phyloP scores from a whole-genome alignment of 768 basidiomycete species.

The Roridomyces roridus region DNA sequence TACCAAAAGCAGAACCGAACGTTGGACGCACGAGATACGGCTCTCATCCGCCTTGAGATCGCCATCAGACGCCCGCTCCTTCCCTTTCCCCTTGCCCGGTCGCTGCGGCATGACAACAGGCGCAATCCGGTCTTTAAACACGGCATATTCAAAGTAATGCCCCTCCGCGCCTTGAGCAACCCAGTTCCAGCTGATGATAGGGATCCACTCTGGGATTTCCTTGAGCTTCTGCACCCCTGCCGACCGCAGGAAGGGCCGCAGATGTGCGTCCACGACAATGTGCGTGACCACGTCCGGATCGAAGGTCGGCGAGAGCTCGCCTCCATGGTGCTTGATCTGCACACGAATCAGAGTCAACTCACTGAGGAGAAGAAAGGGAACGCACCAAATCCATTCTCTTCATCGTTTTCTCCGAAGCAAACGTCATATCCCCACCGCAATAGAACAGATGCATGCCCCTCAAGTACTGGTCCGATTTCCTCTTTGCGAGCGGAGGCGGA shows the following conservation, averaged over 20 bases:
- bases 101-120: constrained; percentile 16
- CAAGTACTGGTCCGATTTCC: constrained; percentile 44
- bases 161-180: constrained; percentile 42
- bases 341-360: not conserved
- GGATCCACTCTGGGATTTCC: constrained; percentile 70
- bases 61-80: constrained; percentile 9
- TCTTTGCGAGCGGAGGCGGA: constrained; percentile 18
- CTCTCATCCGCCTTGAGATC: constrained; percentile 41
- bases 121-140: constrained; percentile 50
- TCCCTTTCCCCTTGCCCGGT: constrained; percentile 36
- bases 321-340: constrained; percentile 72
- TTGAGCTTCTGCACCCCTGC: constrained; percentile 55
- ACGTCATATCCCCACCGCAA: constrained; percentile 60
- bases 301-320: constrained; percentile 61
- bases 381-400: constrained; percentile 68
- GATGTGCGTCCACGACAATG: constrained; percentile 58
- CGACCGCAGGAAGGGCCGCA: constrained; percentile 36
- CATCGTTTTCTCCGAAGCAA: constrained; percentile 56
- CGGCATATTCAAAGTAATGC: constrained; percentile 39
- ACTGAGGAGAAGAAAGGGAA: constrained; percentile 18
- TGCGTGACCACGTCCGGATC: constrained; percentile 67
- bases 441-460: constrained; percentile 64
- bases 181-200: constrained; percentile 72
- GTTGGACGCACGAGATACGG: constrained; percentile 58
- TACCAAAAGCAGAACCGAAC: constrained; percentile 12